Conservation (phyloP, 768 basidiomycete species). For the Hirschioporus abietinus region DNA sequence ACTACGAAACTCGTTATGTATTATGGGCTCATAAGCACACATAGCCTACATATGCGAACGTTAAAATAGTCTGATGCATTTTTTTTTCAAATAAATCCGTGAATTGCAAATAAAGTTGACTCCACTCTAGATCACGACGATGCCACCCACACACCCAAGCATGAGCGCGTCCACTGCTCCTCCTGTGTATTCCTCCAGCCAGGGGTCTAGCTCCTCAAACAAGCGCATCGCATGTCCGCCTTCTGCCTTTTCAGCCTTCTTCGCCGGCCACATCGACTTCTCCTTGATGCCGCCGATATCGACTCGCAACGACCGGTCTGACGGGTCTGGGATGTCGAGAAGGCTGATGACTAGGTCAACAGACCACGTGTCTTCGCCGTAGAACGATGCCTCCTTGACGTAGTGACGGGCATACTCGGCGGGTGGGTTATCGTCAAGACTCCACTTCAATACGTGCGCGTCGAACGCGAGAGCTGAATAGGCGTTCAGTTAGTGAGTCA, state of each 20-base stretch:
- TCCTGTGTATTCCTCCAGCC: constrained; percentile 60
- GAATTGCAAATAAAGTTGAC: too few species aligned
- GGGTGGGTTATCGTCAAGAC: constrained; percentile 73
- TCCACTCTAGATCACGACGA: constrained; percentile 32
- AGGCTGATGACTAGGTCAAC: constrained; percentile 68
- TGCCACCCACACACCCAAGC: constrained; percentile 67
- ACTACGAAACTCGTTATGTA: too few species aligned
- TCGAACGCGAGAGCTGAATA: constrained; percentile 78
- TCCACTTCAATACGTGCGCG: constrained; percentile 84
- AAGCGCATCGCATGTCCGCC: constrained; percentile 60
- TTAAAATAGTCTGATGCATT: too few species aligned
- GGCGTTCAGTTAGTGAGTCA: not conserved
- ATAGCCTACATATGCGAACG: too few species aligned
- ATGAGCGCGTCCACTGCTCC: constrained; percentile 65
- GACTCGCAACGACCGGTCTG: constrained; percentile 40
- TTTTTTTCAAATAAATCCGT: too few species aligned
- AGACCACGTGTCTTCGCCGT: constrained; percentile 66
- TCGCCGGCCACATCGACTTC: constrained; percentile 81
- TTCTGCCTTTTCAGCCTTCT: constrained; percentile 39
- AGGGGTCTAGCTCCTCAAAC: constrained; percentile 69
- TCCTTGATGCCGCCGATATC: constrained; percentile 83
- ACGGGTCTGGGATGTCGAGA: constrained; percentile 16
- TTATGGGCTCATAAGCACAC: too few species aligned
- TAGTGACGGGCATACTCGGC: constrained; percentile 74
- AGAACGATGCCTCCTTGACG: constrained; percentile 88